Evolutionary conservation across 805 yeast genomes (phyloP).

Genomic region (Tetrapisispora phaffii): DNA sequence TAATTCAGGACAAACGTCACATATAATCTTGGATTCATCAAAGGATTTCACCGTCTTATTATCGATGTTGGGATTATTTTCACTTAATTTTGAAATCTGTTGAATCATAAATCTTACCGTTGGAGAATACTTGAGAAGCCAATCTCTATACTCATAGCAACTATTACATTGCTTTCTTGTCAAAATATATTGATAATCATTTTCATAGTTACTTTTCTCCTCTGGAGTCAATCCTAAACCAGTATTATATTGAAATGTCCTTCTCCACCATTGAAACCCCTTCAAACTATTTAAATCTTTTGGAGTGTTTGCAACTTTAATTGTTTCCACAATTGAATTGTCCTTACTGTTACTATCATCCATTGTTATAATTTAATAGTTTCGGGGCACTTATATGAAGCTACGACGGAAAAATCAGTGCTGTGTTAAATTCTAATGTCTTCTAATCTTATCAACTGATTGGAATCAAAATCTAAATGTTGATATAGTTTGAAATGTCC

Average conservation of each 20-base stretch:
- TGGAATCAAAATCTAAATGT: too few relatives aligned
- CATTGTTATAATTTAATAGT: too few relatives aligned
- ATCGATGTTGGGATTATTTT: conserved; percentile 7
- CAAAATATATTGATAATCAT: conserved; percentile 38
- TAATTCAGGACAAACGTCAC: conserved; percentile 76
- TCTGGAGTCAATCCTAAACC: conserved; percentile 51
- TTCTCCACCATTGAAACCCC: conserved; percentile 77
- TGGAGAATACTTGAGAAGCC: conserved; percentile 75
- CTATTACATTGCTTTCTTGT: conserved; percentile 47
- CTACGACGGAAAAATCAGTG: too few relatives aligned
- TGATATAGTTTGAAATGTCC: too few relatives aligned
- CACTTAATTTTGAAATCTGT: conserved; percentile 55
- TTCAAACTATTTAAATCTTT: conserved; percentile 1
- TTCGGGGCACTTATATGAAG: too few relatives aligned
- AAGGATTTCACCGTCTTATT: conserved; percentile 10
- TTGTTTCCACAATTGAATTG: background rate
- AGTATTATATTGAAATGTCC: conserved; percentile 59
- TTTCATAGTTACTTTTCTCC: conserved; percentile 48
- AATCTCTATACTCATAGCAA: conserved; percentile 70
- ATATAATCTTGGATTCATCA: conserved; percentile 38
- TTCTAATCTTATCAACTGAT: too few relatives aligned
- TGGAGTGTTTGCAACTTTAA: background rate
- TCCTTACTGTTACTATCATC: background rate
- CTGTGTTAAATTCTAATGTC: too few relatives aligned
- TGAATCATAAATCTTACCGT: conserved; percentile 79